These are phyloP conservation scores for Byssothecium circinans DNA, from an alignment of 2,329 filamentous ascomycete genomes.

Conservation along the genomic window DNA sequence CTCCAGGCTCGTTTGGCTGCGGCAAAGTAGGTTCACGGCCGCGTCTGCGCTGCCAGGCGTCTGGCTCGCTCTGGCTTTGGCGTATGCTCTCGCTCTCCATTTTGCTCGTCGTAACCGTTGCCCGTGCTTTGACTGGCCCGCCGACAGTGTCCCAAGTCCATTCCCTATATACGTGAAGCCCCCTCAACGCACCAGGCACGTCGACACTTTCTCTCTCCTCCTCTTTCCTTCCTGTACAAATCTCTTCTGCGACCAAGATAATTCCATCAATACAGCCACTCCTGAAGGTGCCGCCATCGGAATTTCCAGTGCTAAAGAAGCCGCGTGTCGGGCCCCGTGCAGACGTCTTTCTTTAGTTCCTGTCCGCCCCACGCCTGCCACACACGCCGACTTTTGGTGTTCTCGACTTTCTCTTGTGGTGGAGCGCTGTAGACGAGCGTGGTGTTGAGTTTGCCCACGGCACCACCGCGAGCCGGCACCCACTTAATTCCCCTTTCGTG, in stretches of 20 bases:
- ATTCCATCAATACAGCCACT: constrained; percentile 29
- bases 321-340: constrained; percentile 35
- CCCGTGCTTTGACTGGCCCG: constrained; percentile 28
- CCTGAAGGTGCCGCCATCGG: constrained; percentile 32
- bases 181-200: constrained; percentile 22
- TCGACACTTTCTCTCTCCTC: constrained; percentile 27
- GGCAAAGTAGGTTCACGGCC: too few relatives aligned
- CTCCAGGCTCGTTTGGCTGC: too few relatives aligned
- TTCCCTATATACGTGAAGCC: constrained; percentile 36
- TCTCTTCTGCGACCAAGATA: constrained; percentile 15
- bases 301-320: constrained; percentile 22
- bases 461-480: too few relatives aligned
- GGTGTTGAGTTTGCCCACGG: constrained; percentile 37
- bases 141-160: constrained; percentile 35
- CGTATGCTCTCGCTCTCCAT: constrained; percentile 19
- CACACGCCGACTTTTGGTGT: constrained; percentile 37
- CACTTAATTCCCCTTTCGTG: too few relatives aligned
- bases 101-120: constrained; percentile 39
- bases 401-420: constrained; percentile 32
- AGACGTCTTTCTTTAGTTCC: constrained; percentile 19
- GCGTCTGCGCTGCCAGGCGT: background rate
- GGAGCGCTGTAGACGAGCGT: constrained; percentile 24
- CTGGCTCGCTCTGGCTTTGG: constrained; percentile 4
- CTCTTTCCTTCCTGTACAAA: constrained; percentile 25
- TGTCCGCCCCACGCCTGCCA: constrained; percentile 20